Percentiles rank a stretch among this genome's conserved stretches.
phyloP scores from a whole-genome alignment of 192 early-diverging fungal genomes.

The Phycomyces nitens region DNA sequence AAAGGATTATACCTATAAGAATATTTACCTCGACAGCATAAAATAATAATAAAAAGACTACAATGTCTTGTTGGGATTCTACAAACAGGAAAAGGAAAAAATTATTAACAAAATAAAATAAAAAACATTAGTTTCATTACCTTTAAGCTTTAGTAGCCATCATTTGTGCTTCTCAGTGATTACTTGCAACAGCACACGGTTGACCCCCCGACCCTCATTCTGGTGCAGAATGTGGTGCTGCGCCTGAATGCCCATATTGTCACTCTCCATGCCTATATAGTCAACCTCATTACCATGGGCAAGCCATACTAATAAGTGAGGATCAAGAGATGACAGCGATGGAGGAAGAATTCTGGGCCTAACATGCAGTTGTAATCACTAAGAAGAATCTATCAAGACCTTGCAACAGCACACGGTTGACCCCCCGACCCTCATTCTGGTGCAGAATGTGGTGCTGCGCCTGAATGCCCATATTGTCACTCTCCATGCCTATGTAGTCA shows the following conservation, averaged over 20 bases:
- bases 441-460: conserved; percentile 6
- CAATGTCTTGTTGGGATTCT: neutral
- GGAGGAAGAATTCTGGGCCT: neutral
- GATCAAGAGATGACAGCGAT: conserved; percentile 6
- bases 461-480: conserved; percentile 11
- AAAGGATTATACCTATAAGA: neutral
- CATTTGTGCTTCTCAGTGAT: neutral
- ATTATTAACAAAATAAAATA: neutral
- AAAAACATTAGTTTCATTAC: neutral
- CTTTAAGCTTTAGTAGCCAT: neutral
- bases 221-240: conserved; percentile 8
- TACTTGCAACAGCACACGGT: conserved; percentile 7
- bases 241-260: conserved; percentile 12
- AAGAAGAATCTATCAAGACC: neutral
- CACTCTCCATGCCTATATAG: conserved; percentile 8
- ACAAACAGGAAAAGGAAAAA: neutral
- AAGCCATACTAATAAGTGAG: conserved; percentile 5
- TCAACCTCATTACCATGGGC: conserved; percentile 5
- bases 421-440: conserved; percentile 7
- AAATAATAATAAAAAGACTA: neutral
- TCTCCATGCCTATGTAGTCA: conserved; percentile 8
- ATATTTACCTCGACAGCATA: neutral
- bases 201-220: conserved; percentile 6
- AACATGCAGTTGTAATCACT: conserved; percentile 6
- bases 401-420: conserved; percentile 8